Conservation (phyloP, 179 eudicot genomes). For the Silene noctiflora region DNA sequence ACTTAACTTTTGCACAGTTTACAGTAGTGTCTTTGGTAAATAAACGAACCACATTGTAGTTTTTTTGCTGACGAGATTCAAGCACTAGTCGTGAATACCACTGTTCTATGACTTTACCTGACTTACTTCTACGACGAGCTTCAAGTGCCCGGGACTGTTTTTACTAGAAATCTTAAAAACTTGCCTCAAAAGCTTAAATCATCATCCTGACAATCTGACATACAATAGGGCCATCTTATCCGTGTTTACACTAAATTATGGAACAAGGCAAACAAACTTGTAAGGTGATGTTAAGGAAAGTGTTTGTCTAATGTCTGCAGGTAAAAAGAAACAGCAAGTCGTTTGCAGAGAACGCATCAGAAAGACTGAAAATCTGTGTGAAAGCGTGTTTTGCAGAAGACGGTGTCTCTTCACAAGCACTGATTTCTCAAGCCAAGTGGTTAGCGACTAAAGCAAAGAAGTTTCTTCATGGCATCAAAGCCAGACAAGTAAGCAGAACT, state of each 20-base stretch:
- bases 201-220: background rate
- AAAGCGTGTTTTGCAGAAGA: conserved; percentile 68
- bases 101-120: background rate
- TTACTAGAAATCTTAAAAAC: background rate
- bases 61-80: background rate
- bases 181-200: background rate
- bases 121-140: background rate
- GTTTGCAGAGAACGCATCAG: conserved; percentile 53
- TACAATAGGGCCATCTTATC: background rate
- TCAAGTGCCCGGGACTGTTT: background rate
- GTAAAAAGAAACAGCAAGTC: conserved; percentile 50
- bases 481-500: conserved; percentile 49
- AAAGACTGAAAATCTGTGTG: conserved; percentile 49
- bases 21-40: too few species aligned
- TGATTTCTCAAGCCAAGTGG: conserved; percentile 51
- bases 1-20: too few species aligned
- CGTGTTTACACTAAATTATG: background rate
- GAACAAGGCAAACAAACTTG: background rate
- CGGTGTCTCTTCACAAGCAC: conserved; percentile 34
- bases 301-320: conserved; percentile 29
- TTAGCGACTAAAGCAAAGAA: conserved; percentile 43
- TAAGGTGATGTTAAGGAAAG: background rate
- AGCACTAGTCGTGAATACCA: background rate
- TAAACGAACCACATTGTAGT: background rate
- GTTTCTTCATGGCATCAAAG: conserved; percentile 52